Evolutionary conservation across 2,329 filamentous ascomycete genomes (phyloP), one percentile per base, ranked within the genome.

Genomic region (Volutella citrinella): DNA sequence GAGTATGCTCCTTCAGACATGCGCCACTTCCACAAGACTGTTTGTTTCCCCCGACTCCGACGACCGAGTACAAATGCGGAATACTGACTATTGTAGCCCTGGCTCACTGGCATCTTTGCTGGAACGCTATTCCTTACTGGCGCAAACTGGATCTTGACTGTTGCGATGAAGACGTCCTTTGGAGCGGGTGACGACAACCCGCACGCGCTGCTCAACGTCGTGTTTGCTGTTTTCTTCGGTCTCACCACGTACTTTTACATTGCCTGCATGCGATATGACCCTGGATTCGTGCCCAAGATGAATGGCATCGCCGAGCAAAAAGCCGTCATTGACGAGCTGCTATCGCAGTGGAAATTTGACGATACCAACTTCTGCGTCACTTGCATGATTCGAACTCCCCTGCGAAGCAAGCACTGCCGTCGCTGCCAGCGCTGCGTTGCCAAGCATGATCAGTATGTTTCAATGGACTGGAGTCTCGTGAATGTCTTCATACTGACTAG

Each of bases 381-480:
- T 29, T 98, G 93, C 67, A 95, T 97, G 90, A 87, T 95, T 49
- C 79, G 91, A 34, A 91, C 86, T 48, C 93, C 93, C 5, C 66
- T 98, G 42, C 79, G 93, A 47, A 95, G 90, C 67, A 98, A 97
- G 69, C 93, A 98, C 65, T 98, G 93, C 67, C 84, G 84, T 56
- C 77, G 87, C 42, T 98, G 93, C 60, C 80, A 85, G 52, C 84
- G 91, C 45, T 98, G 93, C 59, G 87, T 98, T 34, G 89, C 91
- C 34, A 95, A 94, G 63, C 88, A 95, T 65, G 93, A 98, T 57
- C 93, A 98, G 88, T 94, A 66, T 74, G 87, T 47, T 16, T 9
- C 9, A 12, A 6, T 15, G 10, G 13, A 4, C 3, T 4, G 4
- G n/a, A 6, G 12, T 10, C 10, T n/a, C n/a, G n/a, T n/a, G n/a